These are phyloP conservation scores for Coniophora puteana DNA, from an alignment of 1,284 basidiomycete species.

Conservation along the genomic window DNA sequence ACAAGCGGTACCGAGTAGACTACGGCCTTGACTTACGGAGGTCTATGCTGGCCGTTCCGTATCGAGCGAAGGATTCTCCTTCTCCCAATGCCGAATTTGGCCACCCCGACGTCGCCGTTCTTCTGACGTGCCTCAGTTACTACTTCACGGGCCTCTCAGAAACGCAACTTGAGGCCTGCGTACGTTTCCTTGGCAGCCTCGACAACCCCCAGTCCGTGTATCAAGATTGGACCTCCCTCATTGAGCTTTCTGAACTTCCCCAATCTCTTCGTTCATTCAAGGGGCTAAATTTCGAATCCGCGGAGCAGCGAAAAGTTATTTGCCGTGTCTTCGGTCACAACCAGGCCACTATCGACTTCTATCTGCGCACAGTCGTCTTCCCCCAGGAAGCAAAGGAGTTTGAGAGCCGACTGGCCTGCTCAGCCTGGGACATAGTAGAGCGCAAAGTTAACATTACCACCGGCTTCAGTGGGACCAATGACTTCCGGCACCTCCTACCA, in stretches of 20 bases:
- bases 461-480: conserved; percentile 59
- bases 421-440: conserved; percentile 51
- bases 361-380: conserved; percentile 44
- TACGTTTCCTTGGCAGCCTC: conserved; percentile 20
- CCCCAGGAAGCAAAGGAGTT: conserved; percentile 49
- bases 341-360: conserved; percentile 44
- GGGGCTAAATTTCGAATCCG: conserved; percentile 27
- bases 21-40: conserved; percentile 26
- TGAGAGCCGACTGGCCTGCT: conserved; percentile 41
- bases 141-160: conserved; percentile 27
- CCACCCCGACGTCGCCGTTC: conserved; percentile 30
- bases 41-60: conserved; percentile 29
- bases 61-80: conserved; percentile 30
- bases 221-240: neutral
- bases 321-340: conserved; percentile 35
- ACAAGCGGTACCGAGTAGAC: conserved; percentile 29
- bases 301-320: conserved; percentile 24
- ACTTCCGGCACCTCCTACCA: conserved; percentile 46
- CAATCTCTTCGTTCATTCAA: conserved; percentile 14
- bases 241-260: conserved; percentile 11
- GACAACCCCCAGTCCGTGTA: conserved; percentile 30
- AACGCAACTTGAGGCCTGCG: conserved; percentile 21
- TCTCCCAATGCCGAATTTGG: conserved; percentile 29
- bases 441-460: conserved; percentile 26
- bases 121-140: conserved; percentile 30